Evolutionary conservation across 2,329 filamentous ascomycete genomes (phyloP).

Genomic region (Dactylellina parvicollis): DNA sequence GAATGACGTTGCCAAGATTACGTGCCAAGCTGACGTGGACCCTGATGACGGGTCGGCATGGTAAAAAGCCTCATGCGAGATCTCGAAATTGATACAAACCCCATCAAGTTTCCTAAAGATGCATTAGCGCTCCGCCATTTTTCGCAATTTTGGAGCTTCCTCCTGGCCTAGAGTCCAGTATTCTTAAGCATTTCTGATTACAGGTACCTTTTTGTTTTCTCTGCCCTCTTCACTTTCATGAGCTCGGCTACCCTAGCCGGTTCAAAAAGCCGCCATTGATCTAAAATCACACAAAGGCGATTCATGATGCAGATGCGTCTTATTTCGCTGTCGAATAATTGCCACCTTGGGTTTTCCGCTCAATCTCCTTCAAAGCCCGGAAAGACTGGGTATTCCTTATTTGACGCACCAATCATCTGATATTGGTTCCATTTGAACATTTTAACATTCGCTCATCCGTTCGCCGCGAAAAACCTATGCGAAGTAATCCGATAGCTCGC

Average conservation of each 20-base stretch:
- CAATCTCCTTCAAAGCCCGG: slow-evolving; percentile 4
- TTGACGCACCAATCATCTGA: slow-evolving; percentile 15
- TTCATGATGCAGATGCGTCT: neutral
- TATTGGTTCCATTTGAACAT: slow-evolving; percentile 13
- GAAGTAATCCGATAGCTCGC: slow-evolving; percentile 16
- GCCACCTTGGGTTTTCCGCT: slow-evolving; percentile 2
- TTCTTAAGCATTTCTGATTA: neutral
- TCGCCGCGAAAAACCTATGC: slow-evolving; percentile 9
- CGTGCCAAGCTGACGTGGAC: slow-evolving; percentile 44
- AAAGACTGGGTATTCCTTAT: slow-evolving; percentile 14
- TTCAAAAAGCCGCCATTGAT: neutral
- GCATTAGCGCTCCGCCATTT: neutral
- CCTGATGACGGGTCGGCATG: too few species aligned
- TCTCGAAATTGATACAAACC: neutral
- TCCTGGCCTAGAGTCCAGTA: neutral
- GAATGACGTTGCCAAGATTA: slow-evolving; percentile 42
- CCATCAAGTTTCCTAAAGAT: neutral
- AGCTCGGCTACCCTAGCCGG: neutral
- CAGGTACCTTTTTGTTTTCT: neutral
- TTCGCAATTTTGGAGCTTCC: slow-evolving; percentile 3
- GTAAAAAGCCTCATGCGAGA: slow-evolving; percentile 38
- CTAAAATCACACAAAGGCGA: neutral
- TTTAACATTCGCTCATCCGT: slow-evolving; percentile 10
- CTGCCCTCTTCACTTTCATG: neutral
- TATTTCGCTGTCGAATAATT: neutral